A percentile compares a stretch with the other conserved stretches of the same genome.
Evolutionary conservation across 805 yeast species (phyloP).

Genomic region (Saturnispora quitensis): DNA sequence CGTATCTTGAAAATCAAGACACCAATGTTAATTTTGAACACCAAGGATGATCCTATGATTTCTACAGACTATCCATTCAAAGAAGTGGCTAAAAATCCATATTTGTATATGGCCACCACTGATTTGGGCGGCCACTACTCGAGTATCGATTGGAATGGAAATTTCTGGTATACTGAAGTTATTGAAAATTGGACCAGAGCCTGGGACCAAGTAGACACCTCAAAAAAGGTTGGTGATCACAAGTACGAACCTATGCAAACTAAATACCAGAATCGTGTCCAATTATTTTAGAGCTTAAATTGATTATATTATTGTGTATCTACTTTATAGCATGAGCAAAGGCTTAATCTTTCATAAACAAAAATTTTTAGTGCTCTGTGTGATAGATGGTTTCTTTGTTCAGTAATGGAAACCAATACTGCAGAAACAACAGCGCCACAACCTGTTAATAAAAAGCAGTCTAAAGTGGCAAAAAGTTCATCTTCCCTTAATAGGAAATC

Average conservation of each 20-base stretch:
- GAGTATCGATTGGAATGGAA: conserved; percentile 34
- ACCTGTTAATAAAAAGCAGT: not conserved
- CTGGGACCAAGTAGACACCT: conserved; percentile 23
- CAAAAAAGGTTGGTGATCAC: conserved; percentile 13
- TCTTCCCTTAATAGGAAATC: not conserved
- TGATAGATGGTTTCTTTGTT: not conserved
- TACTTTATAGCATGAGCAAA: not conserved
- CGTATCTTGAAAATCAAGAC: conserved; percentile 47
- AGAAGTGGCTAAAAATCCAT: conserved; percentile 49
- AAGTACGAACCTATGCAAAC: conserved; percentile 16
- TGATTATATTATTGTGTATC: not conserved
- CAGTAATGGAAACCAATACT: not conserved
- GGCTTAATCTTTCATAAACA: not conserved
- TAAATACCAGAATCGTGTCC: conserved; percentile 12
- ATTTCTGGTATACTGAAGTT: conserved; percentile 40
- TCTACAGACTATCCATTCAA: conserved; percentile 41
- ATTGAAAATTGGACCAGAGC: conserved; percentile 32
- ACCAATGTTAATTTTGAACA: conserved; percentile 52
- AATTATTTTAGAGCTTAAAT: not conserved
- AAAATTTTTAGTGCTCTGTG: not conserved
- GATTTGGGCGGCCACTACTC: conserved; percentile 69
- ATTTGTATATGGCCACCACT: conserved; percentile 45
- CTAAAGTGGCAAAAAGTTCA: not conserved
- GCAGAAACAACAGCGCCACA: not conserved
- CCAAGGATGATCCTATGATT: conserved; percentile 62